phyloP scores from a whole-genome alignment of 305 asterid genomes.

The Plantago lanceolata region DNA sequence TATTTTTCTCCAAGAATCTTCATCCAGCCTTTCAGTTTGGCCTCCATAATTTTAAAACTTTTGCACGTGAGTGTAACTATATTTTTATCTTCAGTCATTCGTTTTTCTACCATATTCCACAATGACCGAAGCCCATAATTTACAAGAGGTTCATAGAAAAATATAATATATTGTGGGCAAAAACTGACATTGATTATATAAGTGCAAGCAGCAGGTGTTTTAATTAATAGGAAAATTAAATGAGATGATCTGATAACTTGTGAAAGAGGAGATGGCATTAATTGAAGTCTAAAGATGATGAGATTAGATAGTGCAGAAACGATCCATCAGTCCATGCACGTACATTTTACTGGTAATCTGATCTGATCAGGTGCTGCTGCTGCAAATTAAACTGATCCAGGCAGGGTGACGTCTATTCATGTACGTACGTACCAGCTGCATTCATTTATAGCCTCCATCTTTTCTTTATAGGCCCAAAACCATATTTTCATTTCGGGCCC shows the following conservation, averaged over 20 bases:
- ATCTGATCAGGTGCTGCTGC: constrained; percentile 42
- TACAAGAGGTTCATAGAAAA: too few species aligned
- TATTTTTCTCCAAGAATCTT: too few species aligned
- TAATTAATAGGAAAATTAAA: neutral
- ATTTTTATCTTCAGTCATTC: too few species aligned
- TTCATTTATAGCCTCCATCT: constrained; percentile 14
- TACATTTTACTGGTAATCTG: constrained; percentile 14
- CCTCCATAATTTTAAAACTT: too few species aligned
- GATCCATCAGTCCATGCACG: too few species aligned
- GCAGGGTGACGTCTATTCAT: constrained; percentile 3
- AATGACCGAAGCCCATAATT: too few species aligned
- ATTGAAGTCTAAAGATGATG: neutral
- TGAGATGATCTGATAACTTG: constrained; percentile 23
- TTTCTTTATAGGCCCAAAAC: constrained; percentile 10
- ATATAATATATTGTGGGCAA: too few species aligned
- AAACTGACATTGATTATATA: too few species aligned
- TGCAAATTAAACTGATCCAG: constrained; percentile 16
- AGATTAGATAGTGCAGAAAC: too few species aligned
- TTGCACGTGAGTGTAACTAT: too few species aligned
- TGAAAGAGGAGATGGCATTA: constrained; percentile 9
- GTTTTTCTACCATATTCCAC: too few species aligned
- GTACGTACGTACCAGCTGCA: constrained; percentile 6
- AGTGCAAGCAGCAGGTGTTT: constrained; percentile 5
- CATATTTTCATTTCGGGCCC: neutral
- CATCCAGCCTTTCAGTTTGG: too few species aligned